Percentiles rank a stretch among this genome's conserved stretches.
Evolutionary conservation across 768 basidiomycete genomes (phyloP).

Genomic region (Rossbeevera mucosa): DNA sequence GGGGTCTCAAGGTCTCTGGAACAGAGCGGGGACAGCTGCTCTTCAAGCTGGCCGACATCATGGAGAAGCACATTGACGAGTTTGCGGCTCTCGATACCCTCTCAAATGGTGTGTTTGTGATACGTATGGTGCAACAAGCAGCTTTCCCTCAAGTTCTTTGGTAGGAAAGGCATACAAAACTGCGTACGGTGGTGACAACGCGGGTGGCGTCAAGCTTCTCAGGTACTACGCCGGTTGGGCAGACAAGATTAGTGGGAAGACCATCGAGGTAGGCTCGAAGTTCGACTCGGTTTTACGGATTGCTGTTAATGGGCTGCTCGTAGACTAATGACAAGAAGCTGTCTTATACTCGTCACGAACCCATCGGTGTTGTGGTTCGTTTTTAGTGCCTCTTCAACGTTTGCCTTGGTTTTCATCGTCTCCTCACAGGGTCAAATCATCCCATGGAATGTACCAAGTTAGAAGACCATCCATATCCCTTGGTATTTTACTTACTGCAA

Average conservation of each 20-base stretch:
- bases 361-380: slow-evolving; percentile 11
- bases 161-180: slow-evolving; percentile 7
- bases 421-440: slow-evolving; percentile 9
- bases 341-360: slow-evolving; percentile 10
- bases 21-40: slow-evolving; percentile 3
- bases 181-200: neutral
- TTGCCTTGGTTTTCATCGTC: neutral
- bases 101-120: neutral
- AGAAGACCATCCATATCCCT: neutral
- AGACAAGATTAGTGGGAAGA: slow-evolving; percentile 10
- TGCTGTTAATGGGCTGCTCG: neutral
- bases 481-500: neutral
- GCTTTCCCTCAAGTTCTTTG: neutral
- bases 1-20: slow-evolving; percentile 8
- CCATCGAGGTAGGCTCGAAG: neutral
- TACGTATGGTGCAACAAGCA: too few species aligned
- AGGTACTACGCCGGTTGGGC: slow-evolving; percentile 14
- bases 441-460: slow-evolving; percentile 10
- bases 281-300: neutral
- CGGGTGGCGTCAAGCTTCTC: neutral
- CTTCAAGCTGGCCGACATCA: slow-evolving; percentile 6
- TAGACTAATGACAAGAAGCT: slow-evolving; percentile 5
- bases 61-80: slow-evolving; percentile 6
- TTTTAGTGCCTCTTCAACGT: neutral
- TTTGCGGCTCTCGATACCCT: slow-evolving; percentile 10